phyloP scores from a whole-genome alignment of 2,329 filamentous ascomycete species.

The Alternaria sp. region DNA sequence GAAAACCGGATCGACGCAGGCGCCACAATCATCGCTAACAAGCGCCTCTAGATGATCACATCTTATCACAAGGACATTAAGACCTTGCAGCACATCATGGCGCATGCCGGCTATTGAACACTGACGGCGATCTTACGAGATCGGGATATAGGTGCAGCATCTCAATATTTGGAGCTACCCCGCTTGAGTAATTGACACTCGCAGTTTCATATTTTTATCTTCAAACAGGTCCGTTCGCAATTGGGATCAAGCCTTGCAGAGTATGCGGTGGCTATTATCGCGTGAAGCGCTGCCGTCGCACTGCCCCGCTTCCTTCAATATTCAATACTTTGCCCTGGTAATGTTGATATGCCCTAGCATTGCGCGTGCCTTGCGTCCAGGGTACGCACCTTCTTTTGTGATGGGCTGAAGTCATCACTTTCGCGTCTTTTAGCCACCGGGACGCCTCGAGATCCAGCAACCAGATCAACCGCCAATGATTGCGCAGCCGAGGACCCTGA shows the following conservation, averaged over 20 bases:
- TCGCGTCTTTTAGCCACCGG: constrained; percentile 8
- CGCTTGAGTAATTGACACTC: not conserved
- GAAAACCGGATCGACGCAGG: constrained; percentile 13
- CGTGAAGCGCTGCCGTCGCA: constrained; percentile 7
- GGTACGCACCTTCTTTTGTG: constrained; percentile 6
- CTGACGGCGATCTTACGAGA: constrained; percentile 24
- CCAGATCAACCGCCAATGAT: constrained; percentile 14
- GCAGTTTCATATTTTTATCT: constrained; percentile 1
- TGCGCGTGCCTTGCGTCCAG: not conserved
- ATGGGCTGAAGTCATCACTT: constrained; percentile 11
- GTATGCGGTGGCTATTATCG: not conserved
- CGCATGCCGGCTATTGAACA: constrained; percentile 12
- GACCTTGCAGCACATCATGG: constrained; percentile 18
- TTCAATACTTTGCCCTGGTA: constrained; percentile 4
- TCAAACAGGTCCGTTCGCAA: constrained; percentile 1
- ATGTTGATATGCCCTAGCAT: not conserved
- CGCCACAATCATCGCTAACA: constrained; percentile 10
- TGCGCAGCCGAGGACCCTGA: constrained; percentile 15
- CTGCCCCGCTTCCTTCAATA: constrained; percentile 7
- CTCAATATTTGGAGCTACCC: constrained; percentile 13
- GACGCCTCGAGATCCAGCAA: constrained; percentile 9
- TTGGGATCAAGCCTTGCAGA: not conserved
- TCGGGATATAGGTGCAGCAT: constrained; percentile 21
- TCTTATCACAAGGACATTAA: constrained; percentile 10
- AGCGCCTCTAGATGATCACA: constrained; percentile 10